phyloP scores from a whole-genome alignment of 805 yeast genomes.

The Phaffomyces opuntiae region DNA sequence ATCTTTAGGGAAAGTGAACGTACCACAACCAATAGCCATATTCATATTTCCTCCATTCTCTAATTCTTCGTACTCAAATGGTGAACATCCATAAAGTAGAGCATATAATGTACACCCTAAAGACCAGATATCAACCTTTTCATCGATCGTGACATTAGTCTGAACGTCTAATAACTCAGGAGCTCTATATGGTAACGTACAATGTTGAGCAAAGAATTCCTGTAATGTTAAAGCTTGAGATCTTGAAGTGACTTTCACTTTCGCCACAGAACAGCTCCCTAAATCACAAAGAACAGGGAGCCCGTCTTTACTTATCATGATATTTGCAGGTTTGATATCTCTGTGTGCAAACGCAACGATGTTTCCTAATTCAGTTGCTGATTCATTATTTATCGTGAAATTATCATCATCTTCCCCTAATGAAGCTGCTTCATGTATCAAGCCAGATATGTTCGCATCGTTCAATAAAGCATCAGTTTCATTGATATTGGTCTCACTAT shows the following conservation, averaged over 20 bases:
- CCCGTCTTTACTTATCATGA: conserved; percentile 71
- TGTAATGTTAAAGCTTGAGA: conserved; percentile 71
- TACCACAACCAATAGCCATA: conserved; percentile 59
- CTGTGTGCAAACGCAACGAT: conserved; percentile 73
- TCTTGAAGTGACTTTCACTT: conserved; percentile 45
- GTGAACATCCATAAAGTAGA: conserved; percentile 71
- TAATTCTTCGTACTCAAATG: conserved; percentile 78
- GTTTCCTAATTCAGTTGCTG: conserved; percentile 44
- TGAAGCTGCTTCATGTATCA: conserved; percentile 21
- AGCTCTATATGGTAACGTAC: conserved; percentile 82
- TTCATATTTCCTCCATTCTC: conserved; percentile 77
- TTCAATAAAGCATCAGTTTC: conserved; percentile 13
- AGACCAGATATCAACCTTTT: conserved; percentile 85
- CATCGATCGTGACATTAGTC: conserved; percentile 58
- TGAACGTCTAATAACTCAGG: conserved; percentile 83
- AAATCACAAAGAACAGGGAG: conserved; percentile 76
- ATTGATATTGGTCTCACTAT: conserved; percentile 12
- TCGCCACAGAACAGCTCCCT: conserved; percentile 70
- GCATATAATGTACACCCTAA: conserved; percentile 80
- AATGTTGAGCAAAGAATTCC: conserved; percentile 77
- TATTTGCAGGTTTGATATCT: conserved; percentile 85
- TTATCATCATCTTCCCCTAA: conserved; percentile 16
- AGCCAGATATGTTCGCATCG: conserved; percentile 25
- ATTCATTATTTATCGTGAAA: not conserved
- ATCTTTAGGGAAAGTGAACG: conserved; percentile 29